Percentiles rank a stretch among this genome's conserved stretches.
phyloP scores from a whole-genome alignment of 306 rosid species.

The Castanospermum australe region DNA sequence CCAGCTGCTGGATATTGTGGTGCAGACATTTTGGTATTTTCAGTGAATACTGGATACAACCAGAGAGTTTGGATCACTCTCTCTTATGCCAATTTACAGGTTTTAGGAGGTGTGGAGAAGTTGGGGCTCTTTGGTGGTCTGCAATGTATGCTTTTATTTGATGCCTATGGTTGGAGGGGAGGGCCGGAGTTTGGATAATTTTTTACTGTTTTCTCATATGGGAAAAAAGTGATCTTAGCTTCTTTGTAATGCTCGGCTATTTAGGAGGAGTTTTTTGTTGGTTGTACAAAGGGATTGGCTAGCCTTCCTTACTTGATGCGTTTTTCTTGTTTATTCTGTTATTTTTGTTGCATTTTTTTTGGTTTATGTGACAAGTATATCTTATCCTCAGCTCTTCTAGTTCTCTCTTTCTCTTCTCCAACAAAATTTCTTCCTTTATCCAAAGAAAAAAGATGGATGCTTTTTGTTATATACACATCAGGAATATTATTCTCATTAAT shows the following conservation, averaged over 20 bases:
- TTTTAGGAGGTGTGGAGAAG: neutral
- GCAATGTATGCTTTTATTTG: neutral
- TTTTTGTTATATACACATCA: neutral
- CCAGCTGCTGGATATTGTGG: neutral
- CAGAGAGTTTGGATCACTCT: neutral
- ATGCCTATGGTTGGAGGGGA: no score
- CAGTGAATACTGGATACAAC: neutral
- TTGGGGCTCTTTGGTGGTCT: neutral
- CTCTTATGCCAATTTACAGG: neutral
- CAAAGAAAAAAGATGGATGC: neutral
- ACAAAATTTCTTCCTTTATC: neutral
- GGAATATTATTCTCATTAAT: neutral
- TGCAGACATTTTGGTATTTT: neutral
- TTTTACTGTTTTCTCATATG: no score
- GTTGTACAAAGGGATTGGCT: neutral
- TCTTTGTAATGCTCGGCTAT: slow-evolving; percentile 6
- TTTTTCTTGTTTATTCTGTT: neutral
- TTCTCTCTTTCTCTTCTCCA: neutral
- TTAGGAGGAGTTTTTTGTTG: neutral
- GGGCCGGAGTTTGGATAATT: no score
- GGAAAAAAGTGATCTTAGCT: neutral
- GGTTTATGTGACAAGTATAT: neutral
- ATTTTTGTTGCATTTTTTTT: neutral
- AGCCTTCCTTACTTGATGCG: neutral
- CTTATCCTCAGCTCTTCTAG: neutral